Evolutionary conservation across 768 basidiomycete species (phyloP), one percentile per base, ranked within the genome.

Genomic region (Termitomyces heimii): DNA sequence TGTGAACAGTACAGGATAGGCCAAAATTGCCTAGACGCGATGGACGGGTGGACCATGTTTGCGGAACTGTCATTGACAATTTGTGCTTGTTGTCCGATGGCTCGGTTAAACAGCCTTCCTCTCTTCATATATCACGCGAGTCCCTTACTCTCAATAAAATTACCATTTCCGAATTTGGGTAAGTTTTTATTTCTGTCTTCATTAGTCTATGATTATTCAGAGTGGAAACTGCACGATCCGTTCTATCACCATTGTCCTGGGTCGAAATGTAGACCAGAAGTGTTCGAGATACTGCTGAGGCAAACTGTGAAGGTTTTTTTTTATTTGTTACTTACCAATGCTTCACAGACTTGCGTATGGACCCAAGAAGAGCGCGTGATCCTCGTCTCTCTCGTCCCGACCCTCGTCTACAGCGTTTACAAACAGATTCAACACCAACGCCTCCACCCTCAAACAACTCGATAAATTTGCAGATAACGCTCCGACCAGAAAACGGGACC

Each of bases 251-350:
- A 64, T 53, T 56, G 60, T 62, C 60, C 76, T 73, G 87, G 88
- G 85, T 88, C 75, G 81, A 80, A 60, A 68, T 81, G 89, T 77
- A 81, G 91, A 92, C 89, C 74, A 67, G 59, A 66, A 76, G 75
- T 83, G 89, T 90, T 91, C 89, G 79, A 85, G 91, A 93, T 94
- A 94, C 91, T 94, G 83, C 90, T 94, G 91, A 93, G 72, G 74
- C 75, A 60, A 68, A 68, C 37, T 39, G 39, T 37, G 51, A 44
- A 47, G 24, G 14, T 31, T 39, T 48, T 58, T n/a, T 12, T 54
- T 20, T 24, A 43, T 37, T 53, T 35, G 39, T 48, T 35, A 48
- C 54, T 58, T 16, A 55, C 35, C 34, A 28, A 26, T 29, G 18
- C 52, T 54, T 45, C 29, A 60, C 39, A 60, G 56, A 57, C 42